Base-by-base conservation (phyloP, 208 protist genomes). In the Angomonas ambiguus region DNA sequence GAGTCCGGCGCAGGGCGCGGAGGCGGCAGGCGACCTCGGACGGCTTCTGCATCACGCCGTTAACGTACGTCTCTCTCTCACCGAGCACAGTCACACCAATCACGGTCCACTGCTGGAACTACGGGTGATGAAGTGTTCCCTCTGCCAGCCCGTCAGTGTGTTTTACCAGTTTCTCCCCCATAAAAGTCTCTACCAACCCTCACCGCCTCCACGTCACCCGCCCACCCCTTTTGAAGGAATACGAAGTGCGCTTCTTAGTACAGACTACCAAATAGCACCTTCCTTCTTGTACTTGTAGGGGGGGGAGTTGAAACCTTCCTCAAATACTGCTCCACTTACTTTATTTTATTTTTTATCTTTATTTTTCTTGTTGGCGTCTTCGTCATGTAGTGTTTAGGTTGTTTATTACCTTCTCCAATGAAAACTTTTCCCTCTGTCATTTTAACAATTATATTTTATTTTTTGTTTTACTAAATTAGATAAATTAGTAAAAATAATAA, bases 41-140 rank as follows among this genome's bases (percentile, higher is more conserved):
- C 78, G 82, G 0, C 45, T 83, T 5, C 82, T 92, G 63, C 71
- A 76, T 22, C 85, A 92, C 72, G 72, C 72, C 38, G 83, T 92
- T 25, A 89, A 92, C 65, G 65, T 88, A 5, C 89, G 89, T 1
- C 67, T 95, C 42, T 70, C 61, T 3, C 55, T 85, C 16, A 31
- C 27, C 20, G 35, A 65, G 20, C 64, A 55, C 34, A 42, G 64
- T 45, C 32, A 33, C 69, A 56, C 25, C 24, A 51, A 13, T 35
- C 57, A 18, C 51, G 51, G 41, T 58, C 34, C 68, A 60, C 48
- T 87, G 63, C 38, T 56, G 49, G 64, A 76, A 35, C 57, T 88
- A 24, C 67, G 71, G 27, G 55, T 88, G 0, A 18, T 74, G 22
- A 89, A 89, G 69, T 80, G 74, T 11, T 72, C 83, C 0, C 41